Conservation (phyloP, 2,329 filamentous ascomycete species). For the Colletotrichum magnum region DNA sequence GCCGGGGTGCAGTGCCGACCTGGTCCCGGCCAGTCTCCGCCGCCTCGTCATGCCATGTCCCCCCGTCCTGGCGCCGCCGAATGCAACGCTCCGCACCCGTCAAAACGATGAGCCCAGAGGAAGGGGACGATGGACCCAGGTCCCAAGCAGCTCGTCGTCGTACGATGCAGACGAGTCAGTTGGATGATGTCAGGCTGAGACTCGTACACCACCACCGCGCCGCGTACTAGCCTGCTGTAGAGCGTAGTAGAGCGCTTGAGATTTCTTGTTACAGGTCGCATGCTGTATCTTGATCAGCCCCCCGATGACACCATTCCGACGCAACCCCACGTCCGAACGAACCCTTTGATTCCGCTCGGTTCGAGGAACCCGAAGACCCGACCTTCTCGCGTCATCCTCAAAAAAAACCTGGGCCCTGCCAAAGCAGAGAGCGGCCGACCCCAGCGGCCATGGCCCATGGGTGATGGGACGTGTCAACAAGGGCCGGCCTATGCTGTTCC, state of each 20-base stretch:
- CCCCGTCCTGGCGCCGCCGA: conserved; percentile 30
- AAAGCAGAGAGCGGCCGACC: conserved; percentile 21
- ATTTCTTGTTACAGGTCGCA: conserved; percentile 12
- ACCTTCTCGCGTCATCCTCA: conserved; percentile 4
- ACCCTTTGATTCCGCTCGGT: background rate
- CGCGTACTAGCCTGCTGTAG: background rate
- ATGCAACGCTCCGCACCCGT: conserved; percentile 31
- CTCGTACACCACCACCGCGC: background rate
- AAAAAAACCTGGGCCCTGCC: background rate
- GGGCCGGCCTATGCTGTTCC: background rate
- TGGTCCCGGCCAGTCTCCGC: conserved; percentile 31
- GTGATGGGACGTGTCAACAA: background rate
- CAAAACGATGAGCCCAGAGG: conserved; percentile 14
- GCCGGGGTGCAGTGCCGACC: conserved; percentile 16
- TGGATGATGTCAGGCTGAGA: conserved; percentile 20
- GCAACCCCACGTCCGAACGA: conserved; percentile 7
- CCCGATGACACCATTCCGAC: conserved; percentile 16
- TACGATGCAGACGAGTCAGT: conserved; percentile 37
- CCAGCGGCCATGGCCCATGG: conserved; percentile 6
- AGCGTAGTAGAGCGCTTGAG: background rate
- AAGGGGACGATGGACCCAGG: conserved; percentile 12
- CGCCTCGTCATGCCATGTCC: conserved; percentile 18
- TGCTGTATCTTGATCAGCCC: conserved; percentile 3
- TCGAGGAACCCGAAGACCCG: conserved; percentile 7
- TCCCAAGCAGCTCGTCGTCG: conserved; percentile 5